A percentile compares a stretch with the other conserved stretches of the same genome.
Conservation (phyloP, 2,329 filamentous ascomycete genomes). For the Aureobasidium sp. region DNA sequence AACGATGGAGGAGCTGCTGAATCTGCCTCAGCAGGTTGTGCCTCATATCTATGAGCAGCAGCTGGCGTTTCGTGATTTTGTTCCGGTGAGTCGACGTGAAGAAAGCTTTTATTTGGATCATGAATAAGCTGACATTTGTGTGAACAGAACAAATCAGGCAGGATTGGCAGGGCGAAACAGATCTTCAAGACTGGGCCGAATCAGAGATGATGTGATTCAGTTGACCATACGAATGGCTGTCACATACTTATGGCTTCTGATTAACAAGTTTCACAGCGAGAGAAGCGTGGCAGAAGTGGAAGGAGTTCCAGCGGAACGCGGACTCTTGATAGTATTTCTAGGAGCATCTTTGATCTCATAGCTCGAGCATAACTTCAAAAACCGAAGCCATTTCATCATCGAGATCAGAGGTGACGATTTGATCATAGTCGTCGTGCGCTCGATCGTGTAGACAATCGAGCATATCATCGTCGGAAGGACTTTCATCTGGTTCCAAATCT, state of each 20-base stretch:
- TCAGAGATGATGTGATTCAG: neutral
- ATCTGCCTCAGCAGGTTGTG: constrained; percentile 19
- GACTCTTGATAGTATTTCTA: too few relatives aligned
- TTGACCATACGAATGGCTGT: neutral
- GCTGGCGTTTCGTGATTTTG: constrained; percentile 20
- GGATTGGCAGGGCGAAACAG: neutral
- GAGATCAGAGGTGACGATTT: neutral
- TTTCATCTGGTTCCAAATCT: neutral
- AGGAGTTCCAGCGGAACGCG: too few relatives aligned
- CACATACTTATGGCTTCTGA: neutral
- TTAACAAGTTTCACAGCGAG: too few relatives aligned
- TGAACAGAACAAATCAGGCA: neutral
- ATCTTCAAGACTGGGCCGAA: neutral
- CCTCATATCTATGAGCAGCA: constrained; percentile 21
- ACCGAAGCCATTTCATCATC: neutral
- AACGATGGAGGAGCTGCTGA: constrained; percentile 22
- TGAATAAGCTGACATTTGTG: neutral
- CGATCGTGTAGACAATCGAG: neutral
- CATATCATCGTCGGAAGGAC: neutral
- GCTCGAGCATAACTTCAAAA: neutral
- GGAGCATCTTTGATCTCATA: neutral
- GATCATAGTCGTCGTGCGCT: neutral
- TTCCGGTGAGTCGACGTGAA: constrained; percentile 9
- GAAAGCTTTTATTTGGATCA: neutral
- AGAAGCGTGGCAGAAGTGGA: neutral